Conservation (phyloP, 2,329 filamentous ascomycete genomes). For the Fusarium sp. region DNA sequence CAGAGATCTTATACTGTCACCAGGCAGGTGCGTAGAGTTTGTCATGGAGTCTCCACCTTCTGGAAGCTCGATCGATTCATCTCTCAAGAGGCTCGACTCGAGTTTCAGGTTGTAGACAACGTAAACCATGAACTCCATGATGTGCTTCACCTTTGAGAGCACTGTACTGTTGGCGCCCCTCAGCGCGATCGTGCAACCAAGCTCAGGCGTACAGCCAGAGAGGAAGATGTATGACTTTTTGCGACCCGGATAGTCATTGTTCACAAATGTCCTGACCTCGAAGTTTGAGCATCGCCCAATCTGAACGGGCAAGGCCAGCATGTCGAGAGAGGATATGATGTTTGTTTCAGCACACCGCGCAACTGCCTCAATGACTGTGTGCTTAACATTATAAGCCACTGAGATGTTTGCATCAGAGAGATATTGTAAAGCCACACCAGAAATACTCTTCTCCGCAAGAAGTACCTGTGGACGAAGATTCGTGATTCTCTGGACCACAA, state of each 20-base stretch:
- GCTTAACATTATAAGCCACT: constrained; percentile 96
- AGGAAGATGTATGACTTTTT: constrained; percentile 98
- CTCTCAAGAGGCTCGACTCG: constrained; percentile 92
- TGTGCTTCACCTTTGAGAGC: constrained; percentile 85
- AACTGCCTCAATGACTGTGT: constrained; percentile 94
- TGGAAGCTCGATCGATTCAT: constrained; percentile 90
- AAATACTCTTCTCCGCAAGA: constrained; percentile 93
- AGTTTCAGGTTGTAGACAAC: constrained; percentile 98
- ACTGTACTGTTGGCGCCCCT: constrained; percentile 81
- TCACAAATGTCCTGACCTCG: constrained; percentile 95
- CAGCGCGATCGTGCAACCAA: constrained; percentile 94
- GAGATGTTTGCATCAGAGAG: constrained; percentile 90
- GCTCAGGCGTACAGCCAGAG: constrained; percentile 87
- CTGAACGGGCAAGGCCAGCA: constrained; percentile 79
- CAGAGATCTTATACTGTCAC: constrained; percentile 56
- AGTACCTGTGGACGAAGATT: constrained; percentile 87
- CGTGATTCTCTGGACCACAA: constrained; percentile 91
- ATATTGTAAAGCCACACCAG: constrained; percentile 89
- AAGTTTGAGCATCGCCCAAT: constrained; percentile 88
- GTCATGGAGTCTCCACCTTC: constrained; percentile 62
- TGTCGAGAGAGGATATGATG: constrained; percentile 95
- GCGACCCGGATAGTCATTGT: constrained; percentile 76
- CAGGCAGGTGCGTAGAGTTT: constrained; percentile 57
- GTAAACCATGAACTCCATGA: constrained; percentile 99
- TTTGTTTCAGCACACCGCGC: constrained; percentile 91